These are phyloP conservation scores for Dacryopinax primogenitus DNA, from an alignment of 768 basidiomycete genomes.

Conservation along the genomic window DNA sequence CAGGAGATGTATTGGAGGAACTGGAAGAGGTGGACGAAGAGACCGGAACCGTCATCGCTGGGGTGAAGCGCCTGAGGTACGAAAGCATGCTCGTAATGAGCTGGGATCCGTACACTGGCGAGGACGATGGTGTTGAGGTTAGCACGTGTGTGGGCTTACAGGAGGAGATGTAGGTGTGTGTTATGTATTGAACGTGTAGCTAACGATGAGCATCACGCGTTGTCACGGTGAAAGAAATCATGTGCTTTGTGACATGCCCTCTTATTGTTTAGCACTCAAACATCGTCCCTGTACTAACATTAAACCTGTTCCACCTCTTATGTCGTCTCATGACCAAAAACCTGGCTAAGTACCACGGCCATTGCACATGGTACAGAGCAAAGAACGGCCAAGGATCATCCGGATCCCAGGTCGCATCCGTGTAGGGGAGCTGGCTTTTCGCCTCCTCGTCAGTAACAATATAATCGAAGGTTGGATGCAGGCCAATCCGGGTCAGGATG, in stretches of 20 bases:
- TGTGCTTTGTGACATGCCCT: too few relatives aligned
- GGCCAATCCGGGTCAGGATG: constrained; percentile 11
- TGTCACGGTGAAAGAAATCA: too few relatives aligned
- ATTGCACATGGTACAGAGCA: constrained; percentile 24
- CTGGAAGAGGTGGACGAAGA: constrained; percentile 20
- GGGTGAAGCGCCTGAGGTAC: constrained; percentile 22
- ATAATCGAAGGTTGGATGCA: constrained; percentile 10
- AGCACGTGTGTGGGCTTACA: not conserved
- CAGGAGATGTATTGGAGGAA: too few relatives aligned
- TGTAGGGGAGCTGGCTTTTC: constrained; percentile 15
- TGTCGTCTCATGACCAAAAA: constrained; percentile 11
- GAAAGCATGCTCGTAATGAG: constrained; percentile 23
- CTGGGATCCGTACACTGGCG: constrained; percentile 26
- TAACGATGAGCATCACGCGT: too few relatives aligned
- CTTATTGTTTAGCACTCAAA: constrained; percentile 16
- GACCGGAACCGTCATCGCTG: constrained; percentile 22
- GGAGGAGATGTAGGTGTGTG: too few relatives aligned
- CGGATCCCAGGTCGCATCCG: constrained; percentile 24
- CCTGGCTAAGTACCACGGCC: constrained; percentile 20
- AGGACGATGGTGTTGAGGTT: constrained; percentile 26
- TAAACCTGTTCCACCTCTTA: constrained; percentile 13
- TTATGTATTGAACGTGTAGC: too few relatives aligned
- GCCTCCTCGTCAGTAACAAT: constrained; percentile 18
- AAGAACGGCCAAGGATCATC: constrained; percentile 27
- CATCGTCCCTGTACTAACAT: constrained; percentile 16